A percentile compares a stretch with the other conserved stretches of the same genome.
phyloP scores from a whole-genome alignment of 1,284 basidiomycete genomes.

The Boletus smithii region DNA sequence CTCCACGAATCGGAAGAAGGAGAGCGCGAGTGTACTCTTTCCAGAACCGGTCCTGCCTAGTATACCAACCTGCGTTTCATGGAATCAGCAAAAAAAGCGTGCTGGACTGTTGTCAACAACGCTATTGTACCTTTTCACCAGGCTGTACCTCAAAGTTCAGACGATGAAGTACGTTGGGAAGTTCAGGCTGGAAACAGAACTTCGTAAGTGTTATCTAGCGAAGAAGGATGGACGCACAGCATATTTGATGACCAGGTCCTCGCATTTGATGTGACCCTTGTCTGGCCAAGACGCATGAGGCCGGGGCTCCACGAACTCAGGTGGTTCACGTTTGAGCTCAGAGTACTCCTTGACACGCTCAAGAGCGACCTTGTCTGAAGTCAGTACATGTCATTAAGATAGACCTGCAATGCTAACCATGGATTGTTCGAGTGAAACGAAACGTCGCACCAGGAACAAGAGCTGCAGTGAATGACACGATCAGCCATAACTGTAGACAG shows the following conservation, averaged over 20 bases:
- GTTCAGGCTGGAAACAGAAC: constrained; percentile 54
- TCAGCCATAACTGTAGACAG: constrained; percentile 23
- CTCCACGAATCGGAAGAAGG: constrained; percentile 95
- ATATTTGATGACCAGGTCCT: constrained; percentile 83
- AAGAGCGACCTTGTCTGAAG: constrained; percentile 64
- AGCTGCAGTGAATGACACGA: constrained; percentile 37
- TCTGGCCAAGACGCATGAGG: constrained; percentile 82
- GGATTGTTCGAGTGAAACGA: constrained; percentile 85
- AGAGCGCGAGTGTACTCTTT: constrained; percentile 87
- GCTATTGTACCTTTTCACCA: constrained; percentile 60
- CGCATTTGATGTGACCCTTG: constrained; percentile 70
- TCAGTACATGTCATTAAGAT: constrained; percentile 6
- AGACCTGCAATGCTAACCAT: constrained; percentile 55
- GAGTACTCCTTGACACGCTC: constrained; percentile 92
- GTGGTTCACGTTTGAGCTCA: constrained; percentile 71
- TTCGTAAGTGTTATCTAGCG: not conserved
- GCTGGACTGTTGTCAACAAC: not conserved
- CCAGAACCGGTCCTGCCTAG: constrained; percentile 88
- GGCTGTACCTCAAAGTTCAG: constrained; percentile 76
- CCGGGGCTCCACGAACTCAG: constrained; percentile 84
- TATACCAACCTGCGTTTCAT: constrained; percentile 62
- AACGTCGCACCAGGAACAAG: constrained; percentile 59
- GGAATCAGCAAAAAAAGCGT: constrained; percentile 6
- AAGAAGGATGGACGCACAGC: constrained; percentile 52
- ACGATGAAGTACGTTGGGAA: constrained; percentile 84